These are phyloP conservation scores for Amanita pallidorosea DNA, from an alignment of 768 basidiomycete genomes.

Conservation along the genomic window DNA sequence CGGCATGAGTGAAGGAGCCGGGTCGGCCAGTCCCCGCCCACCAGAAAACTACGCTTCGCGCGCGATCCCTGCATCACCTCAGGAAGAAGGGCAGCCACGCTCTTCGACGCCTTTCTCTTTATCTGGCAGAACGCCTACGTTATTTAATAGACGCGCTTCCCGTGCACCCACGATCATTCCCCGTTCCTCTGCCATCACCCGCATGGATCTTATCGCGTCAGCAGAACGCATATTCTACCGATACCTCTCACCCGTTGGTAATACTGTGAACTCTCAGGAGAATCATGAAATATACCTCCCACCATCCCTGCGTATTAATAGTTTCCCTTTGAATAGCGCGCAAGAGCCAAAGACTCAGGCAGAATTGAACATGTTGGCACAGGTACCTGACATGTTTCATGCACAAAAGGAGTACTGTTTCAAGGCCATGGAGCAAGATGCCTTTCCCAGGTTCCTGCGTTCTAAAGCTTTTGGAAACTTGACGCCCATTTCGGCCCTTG, in stretches of 20 bases:
- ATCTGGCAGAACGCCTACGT: slow-evolving; percentile 62
- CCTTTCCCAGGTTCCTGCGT: slow-evolving; percentile 87
- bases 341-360: slow-evolving; percentile 60
- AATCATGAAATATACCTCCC: slow-evolving; percentile 99
- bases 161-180: slow-evolving; percentile 92
- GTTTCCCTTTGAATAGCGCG: slow-evolving; percentile 73
- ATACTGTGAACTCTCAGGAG: slow-evolving; percentile 66
- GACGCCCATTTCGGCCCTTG: slow-evolving; percentile 82
- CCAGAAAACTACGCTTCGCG: slow-evolving; percentile 36
- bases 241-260: slow-evolving; percentile 79
- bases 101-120: slow-evolving; percentile 75
- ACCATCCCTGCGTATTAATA: slow-evolving; percentile 81
- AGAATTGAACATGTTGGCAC: slow-evolving; percentile 72
- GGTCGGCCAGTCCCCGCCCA: slow-evolving; percentile 51
- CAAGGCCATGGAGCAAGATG: slow-evolving; percentile 92
- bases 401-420: slow-evolving; percentile 96
- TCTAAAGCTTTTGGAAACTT: slow-evolving; percentile 98
- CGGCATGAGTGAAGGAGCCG: slow-evolving; percentile 26
- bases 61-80: slow-evolving; percentile 42
- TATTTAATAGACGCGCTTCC: slow-evolving; percentile 73
- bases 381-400: slow-evolving; percentile 95
- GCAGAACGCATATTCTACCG: slow-evolving; percentile 95
- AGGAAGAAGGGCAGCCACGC: slow-evolving; percentile 30
- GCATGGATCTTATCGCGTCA: slow-evolving; percentile 80
- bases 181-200: slow-evolving; percentile 82